Base-by-base conservation (phyloP, 2,329 filamentous ascomycete species). In the Penicillium brevicompactum region DNA sequence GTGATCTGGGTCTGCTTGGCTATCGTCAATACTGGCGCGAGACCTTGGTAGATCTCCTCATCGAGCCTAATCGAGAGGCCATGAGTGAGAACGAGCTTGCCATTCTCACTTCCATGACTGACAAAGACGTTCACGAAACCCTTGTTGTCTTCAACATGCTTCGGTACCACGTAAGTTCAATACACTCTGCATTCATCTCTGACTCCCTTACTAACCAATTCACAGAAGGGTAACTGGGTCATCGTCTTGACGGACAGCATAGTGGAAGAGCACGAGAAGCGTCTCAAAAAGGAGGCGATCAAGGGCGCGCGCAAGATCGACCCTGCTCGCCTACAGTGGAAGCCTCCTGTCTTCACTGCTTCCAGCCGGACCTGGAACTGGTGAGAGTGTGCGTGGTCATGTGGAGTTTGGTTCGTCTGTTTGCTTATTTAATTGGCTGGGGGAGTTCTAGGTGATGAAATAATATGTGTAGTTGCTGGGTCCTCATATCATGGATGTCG, bases 1-100 rank as follows among this genome's bases (percentile, higher is more conserved):
- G 91, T 34, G 94, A 99, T 82, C 74, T 99, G 53, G 94, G 94
- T 61, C 81, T 99, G 16, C 80, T 99, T 27, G 92, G 93, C 65
- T 99, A 99, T 74, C 87, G 94, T 47, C 93, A 96, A 61, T 99
- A 96, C 76, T 99, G 94, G 94, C 92, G 92, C 30, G 94, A 99
- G 73, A 92, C 91, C 46, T 90, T 99, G 34, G 83, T 97, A 4
- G 92, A 97, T 56, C 73, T 96, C 13, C 80, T 99, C n/a, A 77
- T 95, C 45, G 87, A 88, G 46, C 83, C 83, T 47, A 87, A 87
- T 57, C 87, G 88, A 7, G 74, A 78, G 53, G 63, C 69, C 16
- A 88, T 90, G 51, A 96, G 89, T 53, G 92, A 97, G 51, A 92
- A 97, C 67, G 85, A 90, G 47, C 84, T 99, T 49, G 92, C 91